Conservation (phyloP, 371 early-diverging fungal genomes). For the Lichtheimia ornata region DNA sequence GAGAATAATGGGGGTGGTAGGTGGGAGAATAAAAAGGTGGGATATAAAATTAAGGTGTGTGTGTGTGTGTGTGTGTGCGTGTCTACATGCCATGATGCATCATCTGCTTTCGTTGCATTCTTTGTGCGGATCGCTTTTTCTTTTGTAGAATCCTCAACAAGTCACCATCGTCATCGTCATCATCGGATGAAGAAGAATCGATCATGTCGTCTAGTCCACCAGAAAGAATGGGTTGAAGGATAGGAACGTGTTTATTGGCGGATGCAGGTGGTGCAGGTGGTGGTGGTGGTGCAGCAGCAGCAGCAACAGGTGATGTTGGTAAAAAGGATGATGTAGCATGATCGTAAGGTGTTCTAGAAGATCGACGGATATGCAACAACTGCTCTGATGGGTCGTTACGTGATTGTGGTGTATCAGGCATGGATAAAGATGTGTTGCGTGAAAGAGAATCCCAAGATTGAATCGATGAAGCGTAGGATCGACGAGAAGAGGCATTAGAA, state of each 20-base stretch:
- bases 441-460: slow-evolving; percentile 30
- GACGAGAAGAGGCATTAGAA: slow-evolving; percentile 31
- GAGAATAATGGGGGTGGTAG: too few species aligned
- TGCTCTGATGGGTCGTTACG: not conserved
- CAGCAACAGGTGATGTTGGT: not conserved
- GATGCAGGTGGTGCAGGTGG: not conserved
- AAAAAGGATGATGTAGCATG: not conserved
- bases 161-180: slow-evolving; percentile 30
- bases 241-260: not conserved
- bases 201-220: not conserved
- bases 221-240: slow-evolving; percentile 3
- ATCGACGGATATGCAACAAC: not conserved
- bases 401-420: slow-evolving; percentile 4
- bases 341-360: not conserved
- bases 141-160: slow-evolving; percentile 25
- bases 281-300: not conserved
- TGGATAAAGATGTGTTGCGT: slow-evolving; percentile 20
- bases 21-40: not conserved
- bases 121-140: slow-evolving; percentile 22
- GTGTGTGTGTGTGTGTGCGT: too few species aligned
- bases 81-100: not conserved
- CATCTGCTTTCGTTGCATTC: slow-evolving; percentile 9
- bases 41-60: not conserved
- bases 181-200: slow-evolving; percentile 22
- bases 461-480: slow-evolving; percentile 32